phyloP scores from a whole-genome alignment of 257 asterid genomes.

The Solanum habrochaites region DNA sequence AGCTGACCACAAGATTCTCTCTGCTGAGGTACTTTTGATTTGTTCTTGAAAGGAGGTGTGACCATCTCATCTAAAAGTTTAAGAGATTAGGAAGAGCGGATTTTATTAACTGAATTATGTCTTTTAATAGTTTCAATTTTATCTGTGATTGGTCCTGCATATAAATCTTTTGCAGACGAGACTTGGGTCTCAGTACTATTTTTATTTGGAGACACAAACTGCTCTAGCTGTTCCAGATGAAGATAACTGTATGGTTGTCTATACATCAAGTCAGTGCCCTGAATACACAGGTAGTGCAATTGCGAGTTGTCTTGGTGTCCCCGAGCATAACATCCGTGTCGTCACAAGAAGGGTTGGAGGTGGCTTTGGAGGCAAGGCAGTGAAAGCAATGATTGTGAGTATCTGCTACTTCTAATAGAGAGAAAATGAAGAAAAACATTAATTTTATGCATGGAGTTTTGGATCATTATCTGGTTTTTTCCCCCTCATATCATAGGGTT shows the following conservation, averaged over 20 bases:
- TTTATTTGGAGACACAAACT: slow-evolving; percentile 69
- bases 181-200: slow-evolving; percentile 61
- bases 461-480: neutral
- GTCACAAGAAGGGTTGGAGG: slow-evolving; percentile 75
- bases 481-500: neutral
- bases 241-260: slow-evolving; percentile 72
- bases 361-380: slow-evolving; percentile 77
- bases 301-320: slow-evolving; percentile 66
- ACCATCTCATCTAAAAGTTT: neutral
- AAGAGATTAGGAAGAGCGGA: neutral
- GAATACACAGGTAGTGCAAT: slow-evolving; percentile 43
- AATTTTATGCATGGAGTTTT: neutral
- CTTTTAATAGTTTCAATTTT: neutral
- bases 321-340: slow-evolving; percentile 59
- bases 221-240: slow-evolving; percentile 77
- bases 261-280: slow-evolving; percentile 55
- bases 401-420: neutral
- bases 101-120: neutral
- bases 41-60: neutral
- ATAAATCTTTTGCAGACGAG: slow-evolving; percentile 27
- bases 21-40: slow-evolving; percentile 38
- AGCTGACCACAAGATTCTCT: slow-evolving; percentile 57
- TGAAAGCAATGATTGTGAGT: slow-evolving; percentile 52
- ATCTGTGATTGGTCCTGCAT: neutral
- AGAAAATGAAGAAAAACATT: neutral